Base-by-base conservation (phyloP, 2,329 filamentous ascomycete species). In the Sporothrix variecibatus region DNA sequence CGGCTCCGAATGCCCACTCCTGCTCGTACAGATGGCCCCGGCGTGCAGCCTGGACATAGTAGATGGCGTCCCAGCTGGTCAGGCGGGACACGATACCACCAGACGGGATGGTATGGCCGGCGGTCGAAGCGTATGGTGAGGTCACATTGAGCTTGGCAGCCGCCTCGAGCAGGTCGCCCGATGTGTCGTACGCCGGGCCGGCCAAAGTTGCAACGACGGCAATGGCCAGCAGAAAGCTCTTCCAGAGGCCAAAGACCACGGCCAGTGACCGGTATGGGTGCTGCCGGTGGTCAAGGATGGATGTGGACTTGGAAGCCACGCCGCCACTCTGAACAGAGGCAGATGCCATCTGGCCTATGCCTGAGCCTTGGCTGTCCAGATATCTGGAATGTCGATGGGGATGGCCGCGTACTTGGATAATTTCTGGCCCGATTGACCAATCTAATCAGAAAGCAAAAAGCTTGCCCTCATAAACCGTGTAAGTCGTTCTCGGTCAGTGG, bases 51-150 rank as follows among this genome's bases (percentile, higher is more conserved):
- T 90, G 87, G 74, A 91, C 84, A 79, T 91, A 95, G 81, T 95
- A 96, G 77, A 97, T 85, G 43, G 91, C 92, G 81, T 97, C 94
- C 94, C 94, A 97, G 81, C 93, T 87, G 7, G 90, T 90, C 74
- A 96, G 84, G 60, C 89, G 89, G 46, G 86, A 82, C 17, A 85
- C 82, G 1, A 92, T 78, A 75, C 69, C 69, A 20, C 72, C 72
- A 82, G 64, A 53, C 2, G 71, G 60, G 43, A 75, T 62, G 46
- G 65, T 71, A 67, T 72, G 67, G 51, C 68, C 60, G 77, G 77
- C 76, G 76, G 77, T 9, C 1, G 17, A n/a, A 72, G 68, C 28
- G 72, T 73, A 60, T 79, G 31, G 43, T 15, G 84, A 73, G 70
- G 28, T 11, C 5, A 11, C 80, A 78, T 73, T 78, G 73, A 74